These are phyloP conservation scores for Butyriboletus loyo DNA, from an alignment of 768 basidiomycete genomes.

Conservation along the genomic window DNA sequence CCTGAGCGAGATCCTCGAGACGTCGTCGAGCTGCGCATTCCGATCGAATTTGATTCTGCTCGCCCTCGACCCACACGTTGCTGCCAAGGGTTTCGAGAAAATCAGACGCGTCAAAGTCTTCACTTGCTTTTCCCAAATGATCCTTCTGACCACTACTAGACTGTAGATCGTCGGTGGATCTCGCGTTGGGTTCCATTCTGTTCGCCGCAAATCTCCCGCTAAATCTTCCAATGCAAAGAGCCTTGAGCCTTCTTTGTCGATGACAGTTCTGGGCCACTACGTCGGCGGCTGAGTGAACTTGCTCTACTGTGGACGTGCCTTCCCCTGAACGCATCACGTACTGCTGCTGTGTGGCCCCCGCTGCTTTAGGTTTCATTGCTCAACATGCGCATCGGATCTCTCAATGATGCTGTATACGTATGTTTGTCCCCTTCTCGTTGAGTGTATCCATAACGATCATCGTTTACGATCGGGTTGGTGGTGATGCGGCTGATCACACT, in stretches of 20 bases:
- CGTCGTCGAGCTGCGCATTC: slow-evolving; percentile 27
- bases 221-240: slow-evolving; percentile 46
- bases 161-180: slow-evolving; percentile 50
- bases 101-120: slow-evolving; percentile 50
- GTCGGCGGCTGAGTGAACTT: slow-evolving; percentile 47
- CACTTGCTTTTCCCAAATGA: slow-evolving; percentile 57
- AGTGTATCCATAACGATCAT: slow-evolving; percentile 4
- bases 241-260: slow-evolving; percentile 40
- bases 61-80: slow-evolving; percentile 52
- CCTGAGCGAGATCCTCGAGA: slow-evolving; percentile 39
- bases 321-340: slow-evolving; percentile 54
- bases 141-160: slow-evolving; percentile 58
- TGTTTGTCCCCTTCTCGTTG: slow-evolving; percentile 21
- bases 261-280: too few relatives aligned
- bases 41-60: slow-evolving; percentile 16
- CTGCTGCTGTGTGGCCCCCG: slow-evolving; percentile 54
- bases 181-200: slow-evolving; percentile 54
- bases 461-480: slow-evolving; percentile 33
- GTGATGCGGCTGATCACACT: slow-evolving; percentile 2
- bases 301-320: slow-evolving; percentile 54
- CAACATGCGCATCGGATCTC: slow-evolving; percentile 52
- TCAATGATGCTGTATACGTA: slow-evolving; percentile 63
- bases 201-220: slow-evolving; percentile 45
- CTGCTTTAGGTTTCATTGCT: slow-evolving; percentile 56
- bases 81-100: slow-evolving; percentile 49